phyloP scores from a whole-genome alignment of 2,329 filamentous ascomycete genomes.

The Aspergillus bombycis region DNA sequence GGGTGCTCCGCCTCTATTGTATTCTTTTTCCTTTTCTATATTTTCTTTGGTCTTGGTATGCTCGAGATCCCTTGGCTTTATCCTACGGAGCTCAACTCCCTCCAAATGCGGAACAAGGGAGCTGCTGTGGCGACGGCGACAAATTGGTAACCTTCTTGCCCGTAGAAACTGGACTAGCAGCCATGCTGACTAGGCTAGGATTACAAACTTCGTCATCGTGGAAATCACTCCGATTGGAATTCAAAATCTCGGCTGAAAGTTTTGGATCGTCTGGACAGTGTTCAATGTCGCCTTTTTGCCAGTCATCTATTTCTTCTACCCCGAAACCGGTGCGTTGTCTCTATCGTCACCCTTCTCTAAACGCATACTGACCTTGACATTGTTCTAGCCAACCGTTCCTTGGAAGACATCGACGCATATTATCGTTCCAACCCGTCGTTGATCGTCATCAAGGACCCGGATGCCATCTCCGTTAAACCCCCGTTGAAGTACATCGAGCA shows the following conservation, averaged over 20 bases:
- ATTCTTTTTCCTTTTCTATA: conserved; percentile 58
- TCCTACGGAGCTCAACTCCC: conserved; percentile 51
- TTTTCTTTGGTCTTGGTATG: conserved; percentile 54
- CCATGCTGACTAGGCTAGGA: no score
- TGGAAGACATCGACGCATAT: conserved; percentile 43
- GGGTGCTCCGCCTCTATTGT: conserved; percentile 50
- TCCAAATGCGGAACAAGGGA: conserved; percentile 52
- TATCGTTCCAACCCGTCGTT: conserved; percentile 44
- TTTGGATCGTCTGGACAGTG: conserved; percentile 51
- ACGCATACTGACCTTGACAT: neutral
- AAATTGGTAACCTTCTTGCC: conserved; percentile 42
- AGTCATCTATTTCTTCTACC: conserved; percentile 48
- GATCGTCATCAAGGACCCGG: conserved; percentile 53
- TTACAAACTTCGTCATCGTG: no score
- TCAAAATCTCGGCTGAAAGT: neutral
- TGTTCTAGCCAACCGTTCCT: conserved; percentile 26
- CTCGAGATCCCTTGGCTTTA: conserved; percentile 44
- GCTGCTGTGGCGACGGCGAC: conserved; percentile 53
- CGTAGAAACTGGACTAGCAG: no score
- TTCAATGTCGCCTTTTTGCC: conserved; percentile 54
- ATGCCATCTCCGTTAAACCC: conserved; percentile 50
- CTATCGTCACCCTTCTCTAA: neutral
- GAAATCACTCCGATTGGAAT: no score
- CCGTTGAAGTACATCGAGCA: conserved; percentile 54
- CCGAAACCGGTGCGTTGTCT: conserved; percentile 31